A percentile compares a stretch with the other conserved stretches of the same genome.
Conservation (phyloP, 2,329 filamentous ascomycete genomes). For the Thermothelomyces thermophilus region DNA sequence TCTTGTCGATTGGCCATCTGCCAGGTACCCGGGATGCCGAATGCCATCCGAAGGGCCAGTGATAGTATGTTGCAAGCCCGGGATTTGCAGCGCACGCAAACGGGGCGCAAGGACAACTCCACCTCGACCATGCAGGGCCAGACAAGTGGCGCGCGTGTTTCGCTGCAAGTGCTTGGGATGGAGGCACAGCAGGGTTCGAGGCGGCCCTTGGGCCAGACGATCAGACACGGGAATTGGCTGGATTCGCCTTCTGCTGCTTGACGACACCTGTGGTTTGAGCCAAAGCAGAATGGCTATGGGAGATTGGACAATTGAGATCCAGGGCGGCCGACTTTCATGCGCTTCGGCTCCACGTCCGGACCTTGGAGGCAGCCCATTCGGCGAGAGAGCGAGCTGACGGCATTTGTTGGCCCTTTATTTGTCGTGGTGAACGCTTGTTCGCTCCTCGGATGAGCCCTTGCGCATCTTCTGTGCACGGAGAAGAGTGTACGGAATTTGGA, state of each 20-base stretch:
- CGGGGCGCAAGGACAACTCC: not conserved
- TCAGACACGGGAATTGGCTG: slow-evolving; percentile 13
- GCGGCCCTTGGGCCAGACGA: slow-evolving; percentile 16
- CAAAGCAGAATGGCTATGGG: slow-evolving; percentile 1
- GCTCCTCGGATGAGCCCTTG: not conserved
- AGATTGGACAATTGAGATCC: slow-evolving; percentile 18
- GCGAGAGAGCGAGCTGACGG: slow-evolving; percentile 1
- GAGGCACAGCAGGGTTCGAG: slow-evolving; percentile 4
- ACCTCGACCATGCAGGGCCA: slow-evolving; percentile 9
- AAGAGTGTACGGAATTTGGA: not conserved
- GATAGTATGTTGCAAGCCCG: not conserved
- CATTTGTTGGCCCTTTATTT: not conserved
- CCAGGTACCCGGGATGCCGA: slow-evolving; percentile 10
- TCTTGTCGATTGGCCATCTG: slow-evolving; percentile 6
- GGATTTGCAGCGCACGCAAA: slow-evolving; percentile 4
- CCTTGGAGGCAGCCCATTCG: slow-evolving; percentile 17
- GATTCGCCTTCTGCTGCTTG: not conserved
- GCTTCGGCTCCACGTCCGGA: not conserved
- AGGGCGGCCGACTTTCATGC: slow-evolving; percentile 15
- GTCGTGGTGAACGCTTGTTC: slow-evolving; percentile 11
- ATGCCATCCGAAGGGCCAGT: not conserved
- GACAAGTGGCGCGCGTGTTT: not conserved
- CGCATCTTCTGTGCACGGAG: not conserved
- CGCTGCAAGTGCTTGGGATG: not conserved
- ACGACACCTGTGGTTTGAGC: not conserved